phyloP scores from a whole-genome alignment of 306 rosid species.

The Prunus mira region DNA sequence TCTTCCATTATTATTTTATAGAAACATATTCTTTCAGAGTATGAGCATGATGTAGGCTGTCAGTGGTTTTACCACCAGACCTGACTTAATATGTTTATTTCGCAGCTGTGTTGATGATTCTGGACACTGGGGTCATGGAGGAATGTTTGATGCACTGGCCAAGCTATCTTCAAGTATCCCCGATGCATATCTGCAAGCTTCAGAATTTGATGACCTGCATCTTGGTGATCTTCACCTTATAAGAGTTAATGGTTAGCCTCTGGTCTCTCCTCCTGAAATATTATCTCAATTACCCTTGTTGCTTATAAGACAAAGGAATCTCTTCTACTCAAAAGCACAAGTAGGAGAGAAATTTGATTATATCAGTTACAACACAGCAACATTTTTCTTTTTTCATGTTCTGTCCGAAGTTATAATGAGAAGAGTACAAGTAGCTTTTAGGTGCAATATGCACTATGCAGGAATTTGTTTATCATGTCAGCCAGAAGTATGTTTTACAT shows the following conservation, averaged over 20 bases:
- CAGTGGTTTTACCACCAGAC: conserved; percentile 8
- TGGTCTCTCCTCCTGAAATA: background rate
- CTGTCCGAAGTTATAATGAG: background rate
- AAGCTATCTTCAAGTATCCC: conserved; percentile 67
- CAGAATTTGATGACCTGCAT: conserved; percentile 83
- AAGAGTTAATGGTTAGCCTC: conserved; percentile 60
- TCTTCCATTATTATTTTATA: background rate
- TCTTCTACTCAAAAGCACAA: background rate
- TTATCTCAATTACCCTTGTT: background rate
- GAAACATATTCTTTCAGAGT: too few relatives aligned
- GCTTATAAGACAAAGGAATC: background rate
- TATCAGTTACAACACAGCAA: background rate
- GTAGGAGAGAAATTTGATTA: background rate
- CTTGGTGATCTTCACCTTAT: conserved; percentile 93
- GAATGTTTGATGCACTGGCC: conserved; percentile 81
- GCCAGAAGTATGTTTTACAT: background rate
- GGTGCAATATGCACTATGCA: background rate
- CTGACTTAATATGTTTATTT: conserved; percentile 15
- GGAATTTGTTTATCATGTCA: background rate
- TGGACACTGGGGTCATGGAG: conserved; percentile 92
- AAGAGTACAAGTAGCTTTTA: background rate
- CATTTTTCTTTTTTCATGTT: background rate
- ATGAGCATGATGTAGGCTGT: background rate
- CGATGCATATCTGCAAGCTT: conserved; percentile 71
- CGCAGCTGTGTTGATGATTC: conserved; percentile 83